Evolutionary conservation across 2,329 filamentous ascomycete species (phyloP), one percentile per base, ranked within the genome.

Genomic region (Fusarium citri): DNA sequence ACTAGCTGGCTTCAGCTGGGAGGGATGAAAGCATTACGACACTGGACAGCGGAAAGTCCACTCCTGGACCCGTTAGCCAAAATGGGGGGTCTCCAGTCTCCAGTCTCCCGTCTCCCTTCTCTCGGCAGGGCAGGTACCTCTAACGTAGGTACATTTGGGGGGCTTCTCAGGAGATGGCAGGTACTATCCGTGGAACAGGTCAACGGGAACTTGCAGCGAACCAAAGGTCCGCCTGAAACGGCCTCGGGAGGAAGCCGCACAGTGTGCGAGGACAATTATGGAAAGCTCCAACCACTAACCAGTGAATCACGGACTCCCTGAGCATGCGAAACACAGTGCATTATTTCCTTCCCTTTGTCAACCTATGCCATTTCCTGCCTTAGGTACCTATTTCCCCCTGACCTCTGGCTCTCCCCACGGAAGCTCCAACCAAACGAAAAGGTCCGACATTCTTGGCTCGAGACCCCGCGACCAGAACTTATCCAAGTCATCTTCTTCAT

Each of bases 401-500:
- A 63, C 53, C 50, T 69, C 41, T 55, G 64, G 43, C 49, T 62
- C 55, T 75, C 73, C 68, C 73, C 68, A 74, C 73, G 72, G 68
- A 74, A 75, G 72, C 73, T 74, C 73, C 68, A 73, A 68, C 73
- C 70, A 74, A 75, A 51, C 73, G 68, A 75, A 75, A 75, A 74
- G 73, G 73, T 75, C 72, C 73, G 66, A 74, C 69, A 69, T 68
- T 75, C 68, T 75, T 75, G 71, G 72, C 63, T 64, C 60, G 57
- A 71, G 72, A 75, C 74, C 74, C 74, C 74, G 74, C 74, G 74
- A 64, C 72, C 64, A 70, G 66, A 75, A 76, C 74, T 75, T 76
- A 51, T 65, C 71, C 73, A 76, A 72, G 63, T 76, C 74, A 76
- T 76, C 74, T 59, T 71, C 73, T 61, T 68, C 55, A 51, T 57